Conservation (phyloP, 2,329 filamentous ascomycete species). For the Pseudogymnoascus sp. region DNA sequence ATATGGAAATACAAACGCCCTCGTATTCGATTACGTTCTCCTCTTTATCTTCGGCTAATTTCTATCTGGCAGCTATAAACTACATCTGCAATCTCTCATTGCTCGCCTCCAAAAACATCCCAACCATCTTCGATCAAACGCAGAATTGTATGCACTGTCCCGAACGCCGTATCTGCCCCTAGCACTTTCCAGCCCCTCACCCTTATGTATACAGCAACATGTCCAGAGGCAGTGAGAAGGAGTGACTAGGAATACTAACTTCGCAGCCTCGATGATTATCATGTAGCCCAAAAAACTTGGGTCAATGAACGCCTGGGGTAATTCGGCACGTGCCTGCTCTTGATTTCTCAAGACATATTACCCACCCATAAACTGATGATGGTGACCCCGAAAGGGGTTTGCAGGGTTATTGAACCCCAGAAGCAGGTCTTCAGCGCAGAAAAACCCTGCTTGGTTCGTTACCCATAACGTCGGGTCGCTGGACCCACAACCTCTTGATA, state of each 20-base stretch:
- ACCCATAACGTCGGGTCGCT: neutral
- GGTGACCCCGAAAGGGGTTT: neutral
- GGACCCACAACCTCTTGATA: neutral
- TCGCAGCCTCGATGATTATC: neutral
- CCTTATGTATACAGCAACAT: neutral
- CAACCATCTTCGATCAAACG: neutral
- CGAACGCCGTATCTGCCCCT: neutral
- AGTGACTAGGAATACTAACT: conserved; percentile 8
- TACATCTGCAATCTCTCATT: neutral
- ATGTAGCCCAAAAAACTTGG: conserved; percentile 3
- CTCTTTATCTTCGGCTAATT: neutral
- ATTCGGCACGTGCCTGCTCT: neutral
- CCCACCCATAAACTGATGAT: conserved; percentile 2
- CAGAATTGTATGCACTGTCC: conserved; percentile 1
- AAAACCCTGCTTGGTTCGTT: neutral
- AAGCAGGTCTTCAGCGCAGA: neutral
- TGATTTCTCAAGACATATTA: neutral
- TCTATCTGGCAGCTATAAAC: conserved; percentile 7
- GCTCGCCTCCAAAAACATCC: neutral
- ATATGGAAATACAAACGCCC: neutral
- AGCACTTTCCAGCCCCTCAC: conserved; percentile 1
- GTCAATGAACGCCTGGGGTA: neutral
- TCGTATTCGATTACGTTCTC: neutral
- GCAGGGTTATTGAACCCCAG: neutral
- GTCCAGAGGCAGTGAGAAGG: neutral